These are phyloP conservation scores for Omphalea diandra DNA, from an alignment of 441 rosid species.

Conservation along the genomic window DNA sequence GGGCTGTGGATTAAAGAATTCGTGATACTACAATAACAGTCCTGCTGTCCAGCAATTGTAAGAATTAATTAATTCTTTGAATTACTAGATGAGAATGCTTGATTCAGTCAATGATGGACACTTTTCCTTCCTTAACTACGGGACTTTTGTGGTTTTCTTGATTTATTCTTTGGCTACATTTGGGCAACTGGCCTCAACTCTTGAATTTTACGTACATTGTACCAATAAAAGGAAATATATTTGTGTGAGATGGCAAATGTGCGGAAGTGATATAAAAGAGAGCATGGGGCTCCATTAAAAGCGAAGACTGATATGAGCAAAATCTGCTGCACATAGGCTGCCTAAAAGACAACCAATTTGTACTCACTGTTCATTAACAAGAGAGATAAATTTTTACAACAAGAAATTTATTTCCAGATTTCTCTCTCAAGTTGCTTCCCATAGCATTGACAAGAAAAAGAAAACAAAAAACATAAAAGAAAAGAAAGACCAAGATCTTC, in stretches of 20 bases:
- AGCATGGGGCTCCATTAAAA: slow-evolving; percentile 36
- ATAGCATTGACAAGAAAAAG: slow-evolving; percentile 34
- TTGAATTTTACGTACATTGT: too few species aligned
- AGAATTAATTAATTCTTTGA: not conserved
- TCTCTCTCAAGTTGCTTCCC: slow-evolving; percentile 36
- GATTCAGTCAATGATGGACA: slow-evolving; percentile 4
- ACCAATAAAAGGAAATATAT: not conserved
- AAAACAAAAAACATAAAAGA: slow-evolving; percentile 17
- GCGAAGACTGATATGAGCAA: slow-evolving; percentile 9
- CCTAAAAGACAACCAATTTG: slow-evolving; percentile 22
- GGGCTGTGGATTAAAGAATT: slow-evolving; percentile 16
- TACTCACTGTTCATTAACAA: slow-evolving; percentile 28
- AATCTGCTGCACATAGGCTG: slow-evolving; percentile 17
- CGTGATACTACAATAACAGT: too few species aligned
- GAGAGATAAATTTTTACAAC: slow-evolving; percentile 19
- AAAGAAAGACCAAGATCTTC: slow-evolving; percentile 29
- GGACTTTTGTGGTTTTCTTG: not conserved
- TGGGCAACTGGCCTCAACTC: not conserved
- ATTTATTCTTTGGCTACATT: not conserved
- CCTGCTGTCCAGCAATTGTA: too few species aligned
- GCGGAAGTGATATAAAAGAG: slow-evolving; percentile 5
- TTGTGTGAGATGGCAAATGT: slow-evolving; percentile 6
- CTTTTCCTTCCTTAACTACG: not conserved
- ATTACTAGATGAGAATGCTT: not conserved
- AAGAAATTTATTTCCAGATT: slow-evolving; percentile 37